phyloP scores from a whole-genome alignment of 768 basidiomycete species.

The Cyclocybe cylindracea region DNA sequence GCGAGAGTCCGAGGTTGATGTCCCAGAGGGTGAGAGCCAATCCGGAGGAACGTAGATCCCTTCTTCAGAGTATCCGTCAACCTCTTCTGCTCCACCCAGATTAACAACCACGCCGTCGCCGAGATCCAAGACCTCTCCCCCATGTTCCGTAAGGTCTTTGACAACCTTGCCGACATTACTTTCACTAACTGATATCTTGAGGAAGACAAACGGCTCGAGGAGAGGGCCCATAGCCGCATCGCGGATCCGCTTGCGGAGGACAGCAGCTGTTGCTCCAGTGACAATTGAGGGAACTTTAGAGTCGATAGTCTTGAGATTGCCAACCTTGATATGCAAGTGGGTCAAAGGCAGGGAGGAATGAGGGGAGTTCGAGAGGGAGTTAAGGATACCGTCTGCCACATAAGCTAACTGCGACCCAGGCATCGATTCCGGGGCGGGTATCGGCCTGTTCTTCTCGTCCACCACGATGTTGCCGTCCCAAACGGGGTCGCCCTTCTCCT shows the following conservation, averaged over 20 bases:
- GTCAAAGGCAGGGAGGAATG: constrained; percentile 76
- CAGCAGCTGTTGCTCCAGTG: constrained; percentile 62
- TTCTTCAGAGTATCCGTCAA: constrained; percentile 54
- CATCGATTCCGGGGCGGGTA: constrained; percentile 53
- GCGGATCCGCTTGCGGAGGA: constrained; percentile 62
- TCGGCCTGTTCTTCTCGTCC: constrained; percentile 47
- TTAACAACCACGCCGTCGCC: constrained; percentile 40
- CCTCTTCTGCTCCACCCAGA: constrained; percentile 35
- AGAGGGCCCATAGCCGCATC: constrained; percentile 70
- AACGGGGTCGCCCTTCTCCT: constrained; percentile 61
- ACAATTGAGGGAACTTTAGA: constrained; percentile 52
- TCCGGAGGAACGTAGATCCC: constrained; percentile 76
- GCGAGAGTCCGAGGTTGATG: constrained; percentile 20
- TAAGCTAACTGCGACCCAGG: constrained; percentile 47
- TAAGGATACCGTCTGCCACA: constrained; percentile 70
- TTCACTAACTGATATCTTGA: constrained; percentile 70
- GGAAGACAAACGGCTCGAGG: constrained; percentile 74
- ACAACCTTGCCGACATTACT: constrained; percentile 75
- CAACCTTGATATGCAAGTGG: constrained; percentile 58
- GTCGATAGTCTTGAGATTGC: constrained; percentile 40
- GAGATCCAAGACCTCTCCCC: constrained; percentile 78
- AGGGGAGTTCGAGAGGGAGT: constrained; percentile 74
- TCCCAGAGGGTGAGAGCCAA: constrained; percentile 73
- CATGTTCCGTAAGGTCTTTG: constrained; percentile 82
- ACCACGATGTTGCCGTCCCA: constrained; percentile 83